These are phyloP conservation scores for Santalum album DNA, from an alignment of 164 flowering plant species.

Conservation along the genomic window DNA sequence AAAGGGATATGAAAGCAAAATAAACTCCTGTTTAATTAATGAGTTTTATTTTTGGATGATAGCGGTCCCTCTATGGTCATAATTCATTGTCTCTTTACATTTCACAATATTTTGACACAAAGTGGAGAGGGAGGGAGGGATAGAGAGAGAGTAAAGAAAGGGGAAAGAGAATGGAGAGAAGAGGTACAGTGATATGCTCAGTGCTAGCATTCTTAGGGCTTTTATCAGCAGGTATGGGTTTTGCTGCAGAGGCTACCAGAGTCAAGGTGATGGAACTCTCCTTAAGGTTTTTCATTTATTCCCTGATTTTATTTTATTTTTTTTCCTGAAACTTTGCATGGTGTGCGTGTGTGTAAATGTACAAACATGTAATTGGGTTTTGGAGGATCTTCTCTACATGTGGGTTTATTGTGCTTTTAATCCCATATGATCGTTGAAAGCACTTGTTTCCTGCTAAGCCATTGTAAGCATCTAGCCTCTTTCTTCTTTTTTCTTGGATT, in stretches of 20 bases:
- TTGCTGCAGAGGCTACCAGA: conserved; percentile 75
- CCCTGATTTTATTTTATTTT: too few species aligned
- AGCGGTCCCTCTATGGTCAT: too few species aligned
- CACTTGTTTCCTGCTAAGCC: neutral
- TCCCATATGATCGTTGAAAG: too few species aligned
- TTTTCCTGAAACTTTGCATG: neutral
- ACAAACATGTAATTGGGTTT: too few species aligned
- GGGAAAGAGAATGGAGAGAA: conserved; percentile 47
- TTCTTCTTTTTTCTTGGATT: neutral
- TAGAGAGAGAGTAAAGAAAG: conserved; percentile 2
- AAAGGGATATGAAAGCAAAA: too few species aligned
- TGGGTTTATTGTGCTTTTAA: neutral
- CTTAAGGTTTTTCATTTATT: neutral
- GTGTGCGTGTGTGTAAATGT: neutral
- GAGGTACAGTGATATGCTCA: conserved; percentile 34
- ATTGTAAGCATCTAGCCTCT: neutral
- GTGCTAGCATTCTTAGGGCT: conserved; percentile 61
- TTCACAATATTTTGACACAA: too few species aligned
- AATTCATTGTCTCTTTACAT: too few species aligned
- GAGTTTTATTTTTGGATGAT: too few species aligned
- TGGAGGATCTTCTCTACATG: too few species aligned
- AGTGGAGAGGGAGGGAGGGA: conserved; percentile 7
- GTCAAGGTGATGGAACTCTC: conserved; percentile 80
- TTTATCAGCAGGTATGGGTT: conserved; percentile 55
- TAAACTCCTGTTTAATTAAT: too few species aligned